Base-by-base conservation (phyloP, 2,329 filamentous ascomycete species). In the Penicillium sp. region DNA sequence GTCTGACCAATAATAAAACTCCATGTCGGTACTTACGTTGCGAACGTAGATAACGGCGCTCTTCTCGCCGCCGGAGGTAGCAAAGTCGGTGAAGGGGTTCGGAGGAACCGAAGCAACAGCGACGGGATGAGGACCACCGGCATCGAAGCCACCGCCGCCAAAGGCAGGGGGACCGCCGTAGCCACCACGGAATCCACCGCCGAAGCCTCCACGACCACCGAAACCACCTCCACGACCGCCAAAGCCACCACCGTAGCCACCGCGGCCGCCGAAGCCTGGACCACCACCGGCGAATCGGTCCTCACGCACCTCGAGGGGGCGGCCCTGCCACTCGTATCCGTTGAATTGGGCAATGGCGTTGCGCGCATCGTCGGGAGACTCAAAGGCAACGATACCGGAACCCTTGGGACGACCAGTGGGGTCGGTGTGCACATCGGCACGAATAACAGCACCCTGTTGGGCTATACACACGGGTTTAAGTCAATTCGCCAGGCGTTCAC, bases 311-410 rank as follows among this genome's bases (percentile, higher is more conserved):
- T 99, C 94, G 45, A 99, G 84, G 46, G 86, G 78, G 52, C 94
- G 88, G 10, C 94, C 94, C 72, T 97, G 92, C 94, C 94, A 99
- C 59, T 99, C 94, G 70, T 96, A 97, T 53, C 94, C 94, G 69
- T 97, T 96, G 80, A 97, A 99, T 63, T 96, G 92, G 68, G 91
- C 86, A 60, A 99, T 99, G 20, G 94, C 94, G 68, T 91, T 96
- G 61, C 91, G 90, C 38, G 94, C 92, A 74, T 99, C 94, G 53
- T 97, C 92, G 1, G 91, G 85, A 51, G 86, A 92, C 72, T 99
- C 94, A 70, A 96, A 99, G 38, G 94, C 91, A 55, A 99, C 94
- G 52, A 97, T 95, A 61, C 94, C 94, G 45, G 94, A 96, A 48
- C 94, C 94, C 78, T 97, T 99, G 44, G 94, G 91, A 58, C 92